Evolutionary conservation across 2,329 filamentous ascomycete species (phyloP), one percentile per base, ranked within the genome.

Genomic region (Aspergillus sp.): DNA sequence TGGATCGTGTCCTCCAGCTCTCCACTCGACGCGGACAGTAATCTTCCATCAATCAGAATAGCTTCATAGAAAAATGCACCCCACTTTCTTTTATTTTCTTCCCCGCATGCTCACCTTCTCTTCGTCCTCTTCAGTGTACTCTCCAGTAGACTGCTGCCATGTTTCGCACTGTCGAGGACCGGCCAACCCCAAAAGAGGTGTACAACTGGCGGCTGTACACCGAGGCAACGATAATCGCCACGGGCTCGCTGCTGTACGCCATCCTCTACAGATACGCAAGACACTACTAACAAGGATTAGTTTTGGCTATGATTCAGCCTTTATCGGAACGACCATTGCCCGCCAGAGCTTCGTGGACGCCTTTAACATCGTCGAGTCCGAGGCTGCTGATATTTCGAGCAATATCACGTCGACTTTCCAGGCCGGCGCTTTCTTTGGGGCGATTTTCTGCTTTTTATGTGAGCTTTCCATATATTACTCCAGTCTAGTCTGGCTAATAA

Each of bases 141-240:
- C 17, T 48, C 11, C 11, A 48, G 17, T 11, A 13, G 15, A 8
- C 17, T 12, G 24, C 5, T 8, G n/a, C n/a, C 11, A 48, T 48
- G 30, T 38, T 48, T 15, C 32, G 47, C 30, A 48, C 47, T 17
- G 47, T 48, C n/a, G 82, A 84, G 66, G 82, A 84, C 67, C 75
- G 82, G 62, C 81, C 81, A 24, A 84, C 81, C 60, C 82, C 82
- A 18, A 75, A 77, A 57, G 80, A 83, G 69, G 81, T 84, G 61
- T 83, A 83, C 69, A 83, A 83, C 60, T 80, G 77, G 77, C 74
- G 77, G 3, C 68, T 83, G 20, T 83, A 83, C 62, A 71, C 69
- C 5, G 76, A 80, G 47, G 76, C 79, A 0, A 64, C 76, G n/a
- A 72, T 82, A 30, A 81, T 83, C 45, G 76, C 80, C 4, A 78